Conservation (phyloP, 805 yeast genomes). For the Candida ortonii region DNA sequence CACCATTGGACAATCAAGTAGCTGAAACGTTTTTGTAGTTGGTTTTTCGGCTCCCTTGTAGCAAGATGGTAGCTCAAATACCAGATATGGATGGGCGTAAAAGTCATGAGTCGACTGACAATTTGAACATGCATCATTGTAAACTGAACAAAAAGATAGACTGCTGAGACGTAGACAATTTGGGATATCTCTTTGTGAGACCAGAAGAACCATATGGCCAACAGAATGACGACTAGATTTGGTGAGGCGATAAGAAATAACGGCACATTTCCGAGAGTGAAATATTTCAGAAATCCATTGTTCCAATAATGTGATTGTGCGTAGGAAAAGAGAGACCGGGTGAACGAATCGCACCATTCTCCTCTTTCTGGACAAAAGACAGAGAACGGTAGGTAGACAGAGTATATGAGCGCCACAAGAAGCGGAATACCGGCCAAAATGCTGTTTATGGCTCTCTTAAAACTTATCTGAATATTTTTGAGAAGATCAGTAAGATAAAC, state of each 20-base stretch:
- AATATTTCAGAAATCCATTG: constrained; percentile 75
- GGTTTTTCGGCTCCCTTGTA: constrained; percentile 4
- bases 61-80: constrained; percentile 41
- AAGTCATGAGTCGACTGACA: constrained; percentile 72
- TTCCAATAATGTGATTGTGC: constrained; percentile 86
- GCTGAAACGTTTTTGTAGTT: constrained; percentile 5
- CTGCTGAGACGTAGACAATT: constrained; percentile 39
- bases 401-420: constrained; percentile 41
- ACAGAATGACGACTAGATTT: constrained; percentile 44
- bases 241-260: constrained; percentile 79
- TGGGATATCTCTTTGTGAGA: constrained; percentile 32
- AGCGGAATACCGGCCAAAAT: constrained; percentile 57
- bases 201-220: constrained; percentile 40
- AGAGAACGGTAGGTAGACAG: constrained; percentile 53
- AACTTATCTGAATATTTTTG: constrained; percentile 17
- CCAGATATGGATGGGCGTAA: constrained; percentile 77
- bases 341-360: constrained; percentile 65
- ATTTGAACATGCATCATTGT: constrained; percentile 83
- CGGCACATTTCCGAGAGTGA: constrained; percentile 80
- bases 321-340: constrained; percentile 63
- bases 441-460: constrained; percentile 27
- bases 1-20: constrained; percentile 37
- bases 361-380: constrained; percentile 68
- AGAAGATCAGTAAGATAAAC: constrained; percentile 58
- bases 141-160: constrained; percentile 49